phyloP scores from a whole-genome alignment of 148 eudicot genomes.

The Drosera capensis region DNA sequence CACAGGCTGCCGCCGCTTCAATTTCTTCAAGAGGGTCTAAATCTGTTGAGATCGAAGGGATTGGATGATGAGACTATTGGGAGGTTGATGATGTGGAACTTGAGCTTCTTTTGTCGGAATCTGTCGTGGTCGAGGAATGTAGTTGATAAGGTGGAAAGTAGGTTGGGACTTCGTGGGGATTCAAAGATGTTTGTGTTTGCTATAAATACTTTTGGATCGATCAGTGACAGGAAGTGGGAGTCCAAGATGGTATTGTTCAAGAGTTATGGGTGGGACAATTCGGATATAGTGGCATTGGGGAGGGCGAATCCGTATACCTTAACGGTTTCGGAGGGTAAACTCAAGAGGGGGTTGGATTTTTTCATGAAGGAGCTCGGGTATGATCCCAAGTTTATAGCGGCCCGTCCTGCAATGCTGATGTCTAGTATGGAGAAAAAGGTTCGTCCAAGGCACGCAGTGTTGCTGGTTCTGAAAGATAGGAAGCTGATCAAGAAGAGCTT shows the following conservation, averaged over 20 bases:
- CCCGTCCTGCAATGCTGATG: conserved; percentile 3
- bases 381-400: not conserved
- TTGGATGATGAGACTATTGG: conserved; percentile 6
- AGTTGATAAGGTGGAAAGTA: conserved; percentile 7
- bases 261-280: conserved; percentile 12
- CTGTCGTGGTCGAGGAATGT: conserved; percentile 4
- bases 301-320: conserved; percentile 1
- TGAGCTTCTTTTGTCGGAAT: not conserved
- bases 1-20: not conserved
- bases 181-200: conserved; percentile 14
- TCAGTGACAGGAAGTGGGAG: conserved; percentile 4
- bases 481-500: conserved; percentile 1
- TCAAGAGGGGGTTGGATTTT: conserved; percentile 6
- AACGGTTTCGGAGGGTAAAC: conserved; percentile 1
- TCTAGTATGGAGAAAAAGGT: conserved; percentile 11
- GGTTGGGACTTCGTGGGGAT: conserved; percentile 14
- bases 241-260: conserved; percentile 8
- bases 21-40: conserved; percentile 4
- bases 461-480: conserved; percentile 3
- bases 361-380: conserved; percentile 9
- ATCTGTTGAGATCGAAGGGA: conserved; percentile 9
- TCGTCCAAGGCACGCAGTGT: conserved; percentile 2
- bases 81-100: conserved; percentile 1
- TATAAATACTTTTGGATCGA: not conserved
- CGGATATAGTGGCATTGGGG: not conserved